Evolutionary conservation across 1,284 basidiomycete species (phyloP).

Genomic region (Ceratobasidium sp.): DNA sequence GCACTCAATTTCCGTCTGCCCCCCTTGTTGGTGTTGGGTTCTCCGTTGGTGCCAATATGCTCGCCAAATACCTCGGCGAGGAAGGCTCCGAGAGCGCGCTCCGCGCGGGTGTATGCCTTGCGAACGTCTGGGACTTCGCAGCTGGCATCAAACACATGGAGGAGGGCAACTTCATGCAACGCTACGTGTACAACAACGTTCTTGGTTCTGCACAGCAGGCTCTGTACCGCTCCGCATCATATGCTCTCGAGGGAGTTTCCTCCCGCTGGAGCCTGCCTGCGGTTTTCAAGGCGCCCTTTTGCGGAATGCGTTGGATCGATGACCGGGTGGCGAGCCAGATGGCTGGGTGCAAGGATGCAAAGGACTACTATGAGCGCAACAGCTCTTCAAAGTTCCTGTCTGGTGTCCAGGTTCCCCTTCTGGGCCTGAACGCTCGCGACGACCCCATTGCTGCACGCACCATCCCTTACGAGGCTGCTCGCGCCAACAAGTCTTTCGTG

Average conservation of each 20-base stretch:
- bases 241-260: conserved; percentile 36
- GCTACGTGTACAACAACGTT: conserved; percentile 56
- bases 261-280: conserved; percentile 12
- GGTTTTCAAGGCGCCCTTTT: conserved; percentile 13
- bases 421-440: conserved; percentile 64
- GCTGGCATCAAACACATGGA: conserved; percentile 30
- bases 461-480: conserved; percentile 49
- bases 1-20: conserved; percentile 63
- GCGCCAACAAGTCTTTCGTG: conserved; percentile 57
- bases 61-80: conserved; percentile 90
- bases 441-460: conserved; percentile 60
- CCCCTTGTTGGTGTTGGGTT: conserved; percentile 90
- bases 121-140: conserved; percentile 56
- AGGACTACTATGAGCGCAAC: conserved; percentile 61
- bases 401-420: conserved; percentile 47
- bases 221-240: conserved; percentile 31
- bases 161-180: conserved; percentile 55
- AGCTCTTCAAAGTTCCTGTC: conserved; percentile 24
- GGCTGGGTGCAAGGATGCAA: conserved; percentile 55
- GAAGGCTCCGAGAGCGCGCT: conserved; percentile 67
- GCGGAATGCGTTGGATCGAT: conserved; percentile 41
- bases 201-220: conserved; percentile 57
- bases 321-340: conserved; percentile 51
- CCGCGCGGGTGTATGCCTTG: conserved; percentile 58
- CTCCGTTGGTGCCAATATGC: conserved; percentile 91